Evolutionary conservation across 208 protist genomes (phyloP).

Genomic region (Plasmodiophora brassicae): DNA sequence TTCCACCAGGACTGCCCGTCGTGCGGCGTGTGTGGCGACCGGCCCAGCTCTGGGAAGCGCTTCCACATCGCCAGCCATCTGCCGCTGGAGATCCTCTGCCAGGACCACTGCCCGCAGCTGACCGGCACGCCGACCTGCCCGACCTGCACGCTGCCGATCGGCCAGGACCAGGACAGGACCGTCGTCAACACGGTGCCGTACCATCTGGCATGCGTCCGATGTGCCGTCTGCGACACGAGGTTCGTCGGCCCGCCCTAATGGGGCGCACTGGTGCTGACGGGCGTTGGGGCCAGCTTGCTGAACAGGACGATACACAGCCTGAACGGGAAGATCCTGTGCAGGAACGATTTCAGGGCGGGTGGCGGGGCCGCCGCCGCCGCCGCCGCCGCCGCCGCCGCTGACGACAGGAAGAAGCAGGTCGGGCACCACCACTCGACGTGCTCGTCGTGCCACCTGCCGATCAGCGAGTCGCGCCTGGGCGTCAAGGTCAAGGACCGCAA

Average conservation of each 20-base stretch:
- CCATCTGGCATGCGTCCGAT: neutral
- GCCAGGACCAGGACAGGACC: neutral
- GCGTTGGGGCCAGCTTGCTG: neutral
- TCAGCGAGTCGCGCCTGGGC: neutral
- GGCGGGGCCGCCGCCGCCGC: no score
- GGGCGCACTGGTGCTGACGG: neutral
- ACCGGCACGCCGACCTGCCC: neutral
- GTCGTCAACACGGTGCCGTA: neutral
- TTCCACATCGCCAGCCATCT: neutral
- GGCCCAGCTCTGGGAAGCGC: neutral
- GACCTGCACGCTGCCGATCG: neutral
- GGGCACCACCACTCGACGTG: no score
- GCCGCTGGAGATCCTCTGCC: neutral
- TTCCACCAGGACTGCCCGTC: neutral
- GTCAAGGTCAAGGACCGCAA: constrained; percentile 15
- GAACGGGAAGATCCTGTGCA: neutral
- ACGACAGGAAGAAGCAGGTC: no score
- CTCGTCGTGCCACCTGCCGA: neutral
- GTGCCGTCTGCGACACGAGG: neutral
- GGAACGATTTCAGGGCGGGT: neutral
- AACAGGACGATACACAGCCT: neutral
- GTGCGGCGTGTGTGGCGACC: neutral
- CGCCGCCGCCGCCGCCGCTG: no score
- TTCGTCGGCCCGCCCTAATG: neutral
- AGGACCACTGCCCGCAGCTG: neutral